Conservation (phyloP, 2,329 filamentous ascomycete genomes). For the Ascochyta clinopodiicola region DNA sequence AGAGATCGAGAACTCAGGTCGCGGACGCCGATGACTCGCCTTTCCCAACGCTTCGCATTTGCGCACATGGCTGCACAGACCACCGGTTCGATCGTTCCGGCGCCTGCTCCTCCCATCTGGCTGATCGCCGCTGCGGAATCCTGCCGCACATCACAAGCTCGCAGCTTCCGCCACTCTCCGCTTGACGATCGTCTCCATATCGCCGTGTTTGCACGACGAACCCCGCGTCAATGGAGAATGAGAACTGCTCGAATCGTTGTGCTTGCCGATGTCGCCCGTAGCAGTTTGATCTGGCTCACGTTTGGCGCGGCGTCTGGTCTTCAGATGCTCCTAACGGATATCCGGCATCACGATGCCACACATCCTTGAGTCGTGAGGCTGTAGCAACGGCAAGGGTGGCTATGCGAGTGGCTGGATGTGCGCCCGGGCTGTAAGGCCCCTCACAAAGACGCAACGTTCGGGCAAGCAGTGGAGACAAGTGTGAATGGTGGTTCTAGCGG, state of each 20-base stretch:
- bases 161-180: not conserved
- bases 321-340: conserved; percentile 3
- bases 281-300: not conserved
- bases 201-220: not conserved
- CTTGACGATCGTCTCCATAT: not conserved
- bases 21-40: conserved; percentile 4
- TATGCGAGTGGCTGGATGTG: conserved; percentile 3
- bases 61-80: conserved; percentile 3
- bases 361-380: not conserved
- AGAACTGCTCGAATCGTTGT: not conserved
- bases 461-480: conserved; percentile 9
- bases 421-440: not conserved
- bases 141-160: not conserved
- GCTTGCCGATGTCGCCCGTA: not conserved
- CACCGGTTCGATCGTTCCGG: conserved; percentile 9
- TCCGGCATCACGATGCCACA: not conserved
- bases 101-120: not conserved
- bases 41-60: not conserved
- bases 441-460: conserved; percentile 5
- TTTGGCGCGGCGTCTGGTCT: not conserved
- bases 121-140: conserved; percentile 10
- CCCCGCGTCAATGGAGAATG: not conserved
- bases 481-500: conserved; percentile 5
- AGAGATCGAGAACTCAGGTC: not conserved
- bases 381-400: not conserved